phyloP scores from a whole-genome alignment of 176 grass and related monocot species.

The Carex littledalei region DNA sequence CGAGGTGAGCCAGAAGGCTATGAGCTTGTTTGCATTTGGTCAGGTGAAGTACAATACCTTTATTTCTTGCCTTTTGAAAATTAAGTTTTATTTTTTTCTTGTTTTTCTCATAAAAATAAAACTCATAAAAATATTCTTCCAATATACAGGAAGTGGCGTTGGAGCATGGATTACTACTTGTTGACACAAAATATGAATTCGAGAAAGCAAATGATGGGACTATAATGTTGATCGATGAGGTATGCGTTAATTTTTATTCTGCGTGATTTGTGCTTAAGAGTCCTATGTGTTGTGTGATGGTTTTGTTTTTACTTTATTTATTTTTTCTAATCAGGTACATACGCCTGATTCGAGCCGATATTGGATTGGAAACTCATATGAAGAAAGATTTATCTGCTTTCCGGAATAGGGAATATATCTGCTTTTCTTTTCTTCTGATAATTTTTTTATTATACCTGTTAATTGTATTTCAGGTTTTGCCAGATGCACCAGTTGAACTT shows the following conservation, averaged over 20 bases:
- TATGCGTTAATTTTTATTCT: not conserved
- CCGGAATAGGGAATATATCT: not conserved
- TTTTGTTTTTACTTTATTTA: not conserved
- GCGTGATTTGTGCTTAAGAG: not conserved
- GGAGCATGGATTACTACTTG: conserved; percentile 74
- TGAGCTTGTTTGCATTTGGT: conserved; percentile 81
- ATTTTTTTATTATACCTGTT: conserved; percentile 20
- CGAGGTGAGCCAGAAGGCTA: conserved; percentile 75
- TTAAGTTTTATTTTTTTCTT: not conserved
- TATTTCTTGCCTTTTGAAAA: conserved; percentile 2
- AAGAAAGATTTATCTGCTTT: conserved; percentile 52
- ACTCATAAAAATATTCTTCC: not conserved
- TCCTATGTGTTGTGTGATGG: conserved; percentile 8
- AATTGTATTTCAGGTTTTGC: conserved; percentile 55
- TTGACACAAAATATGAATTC: conserved; percentile 98
- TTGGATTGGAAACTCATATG: conserved; percentile 87
- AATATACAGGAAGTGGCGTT: conserved; percentile 73
- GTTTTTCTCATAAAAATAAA: not conserved
- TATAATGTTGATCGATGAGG: conserved; percentile 93
- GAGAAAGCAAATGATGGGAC: conserved; percentile 76
- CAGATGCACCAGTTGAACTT: conserved; percentile 82
- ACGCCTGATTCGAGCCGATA: conserved; percentile 97
- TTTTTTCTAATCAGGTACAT: conserved; percentile 56
- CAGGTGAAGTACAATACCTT: conserved; percentile 37
- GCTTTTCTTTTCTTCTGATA: not conserved